Conservation (phyloP, 345 rosid species). For the Lepidium sativum region DNA sequence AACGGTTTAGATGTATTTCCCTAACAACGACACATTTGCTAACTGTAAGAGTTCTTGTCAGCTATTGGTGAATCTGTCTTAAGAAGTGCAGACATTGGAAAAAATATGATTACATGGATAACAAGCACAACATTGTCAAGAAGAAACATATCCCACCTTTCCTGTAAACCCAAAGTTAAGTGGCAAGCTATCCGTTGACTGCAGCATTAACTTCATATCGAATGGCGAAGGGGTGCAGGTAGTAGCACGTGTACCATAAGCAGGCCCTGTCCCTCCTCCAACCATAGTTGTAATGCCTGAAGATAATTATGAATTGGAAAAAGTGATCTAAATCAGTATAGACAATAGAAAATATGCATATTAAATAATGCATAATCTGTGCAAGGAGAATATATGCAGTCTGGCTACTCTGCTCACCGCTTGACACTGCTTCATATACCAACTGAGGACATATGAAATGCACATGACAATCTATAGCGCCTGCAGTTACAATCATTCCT, state of each 20-base stretch:
- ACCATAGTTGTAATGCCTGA: slow-evolving; percentile 84
- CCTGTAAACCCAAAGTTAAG: slow-evolving; percentile 97
- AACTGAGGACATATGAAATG: slow-evolving; percentile 97
- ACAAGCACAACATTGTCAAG: neutral
- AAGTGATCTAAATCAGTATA: slow-evolving; percentile 2
- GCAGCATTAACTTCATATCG: slow-evolving; percentile 92
- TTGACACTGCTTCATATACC: slow-evolving; percentile 86
- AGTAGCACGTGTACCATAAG: slow-evolving; percentile 94
- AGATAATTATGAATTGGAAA: neutral
- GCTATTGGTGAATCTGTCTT: neutral
- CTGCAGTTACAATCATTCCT: slow-evolving; percentile 87
- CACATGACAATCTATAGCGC: slow-evolving; percentile 93
- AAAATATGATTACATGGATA: neutral
- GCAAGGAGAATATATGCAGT: neutral
- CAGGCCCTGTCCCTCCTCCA: slow-evolving; percentile 99
- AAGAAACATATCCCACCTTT: slow-evolving; percentile 45
- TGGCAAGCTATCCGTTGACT: slow-evolving; percentile 87
- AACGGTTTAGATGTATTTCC: slow-evolving; percentile 72
- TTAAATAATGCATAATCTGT: neutral
- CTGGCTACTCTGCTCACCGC: slow-evolving; percentile 50
- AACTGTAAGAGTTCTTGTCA: neutral
- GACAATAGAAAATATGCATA: neutral
- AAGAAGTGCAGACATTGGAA: neutral
- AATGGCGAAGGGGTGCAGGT: slow-evolving; percentile 85
- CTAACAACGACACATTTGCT: slow-evolving; percentile 30